Conservation (phyloP, 83 land plant species). For the Picea engelmannii region DNA sequence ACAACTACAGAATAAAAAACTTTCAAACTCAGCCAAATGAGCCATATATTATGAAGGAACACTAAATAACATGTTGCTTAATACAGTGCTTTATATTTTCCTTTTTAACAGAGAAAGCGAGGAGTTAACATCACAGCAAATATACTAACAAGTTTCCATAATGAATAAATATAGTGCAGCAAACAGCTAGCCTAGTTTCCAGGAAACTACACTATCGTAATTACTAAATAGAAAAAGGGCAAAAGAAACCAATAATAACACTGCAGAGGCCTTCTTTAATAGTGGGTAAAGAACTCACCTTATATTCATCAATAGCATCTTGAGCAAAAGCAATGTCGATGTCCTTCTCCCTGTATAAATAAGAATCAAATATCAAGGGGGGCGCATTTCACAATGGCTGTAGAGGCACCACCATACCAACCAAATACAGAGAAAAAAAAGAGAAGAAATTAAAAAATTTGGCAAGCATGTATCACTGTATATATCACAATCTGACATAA, state of each 20-base stretch:
- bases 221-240: neutral
- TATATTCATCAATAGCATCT: slow-evolving; percentile 92
- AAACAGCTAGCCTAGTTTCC: neutral
- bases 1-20: too few relatives aligned
- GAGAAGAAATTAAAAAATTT: neutral
- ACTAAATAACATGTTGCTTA: too few relatives aligned
- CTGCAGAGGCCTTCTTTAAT: too few relatives aligned
- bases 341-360: slow-evolving; percentile 84
- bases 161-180: too few relatives aligned
- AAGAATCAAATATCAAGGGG: neutral
- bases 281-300: slow-evolving; percentile 42
- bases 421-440: neutral
- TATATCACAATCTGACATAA: too few relatives aligned
- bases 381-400: too few relatives aligned
- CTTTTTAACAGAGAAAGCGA: too few relatives aligned
- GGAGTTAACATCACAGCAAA: too few relatives aligned
- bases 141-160: too few relatives aligned
- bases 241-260: neutral
- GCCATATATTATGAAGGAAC: too few relatives aligned
- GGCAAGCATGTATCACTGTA: neutral
- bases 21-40: too few relatives aligned
- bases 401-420: neutral
- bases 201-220: neutral
- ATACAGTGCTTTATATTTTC: too few relatives aligned
- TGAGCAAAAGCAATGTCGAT: slow-evolving; percentile 90